These are phyloP conservation scores for Coprinellus micaceus DNA, from an alignment of 768 basidiomycete genomes.

Conservation along the genomic window DNA sequence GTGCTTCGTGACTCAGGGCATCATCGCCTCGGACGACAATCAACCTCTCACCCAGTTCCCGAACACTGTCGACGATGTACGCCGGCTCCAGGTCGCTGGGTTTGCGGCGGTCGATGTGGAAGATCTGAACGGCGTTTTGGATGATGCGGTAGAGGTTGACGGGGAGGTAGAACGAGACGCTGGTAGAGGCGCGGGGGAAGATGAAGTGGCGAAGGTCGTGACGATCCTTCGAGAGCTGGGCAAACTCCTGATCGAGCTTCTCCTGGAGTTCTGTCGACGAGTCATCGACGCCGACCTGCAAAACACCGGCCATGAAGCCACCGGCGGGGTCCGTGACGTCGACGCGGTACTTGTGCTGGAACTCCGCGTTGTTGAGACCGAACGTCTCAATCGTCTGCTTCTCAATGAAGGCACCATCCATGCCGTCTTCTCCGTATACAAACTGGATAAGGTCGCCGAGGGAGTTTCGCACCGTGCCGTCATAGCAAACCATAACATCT, in stretches of 20 bases:
- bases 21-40: slow-evolving; percentile 88
- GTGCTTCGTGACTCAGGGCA: slow-evolving; percentile 66
- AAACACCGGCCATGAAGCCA: slow-evolving; percentile 73
- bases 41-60: slow-evolving; percentile 70
- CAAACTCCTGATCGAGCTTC: slow-evolving; percentile 69
- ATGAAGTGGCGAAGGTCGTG: slow-evolving; percentile 73
- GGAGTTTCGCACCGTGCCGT: slow-evolving; percentile 96
- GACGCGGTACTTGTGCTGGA: slow-evolving; percentile 91
- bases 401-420: slow-evolving; percentile 98
- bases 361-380: slow-evolving; percentile 72
- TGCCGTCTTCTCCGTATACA: slow-evolving; percentile 96
- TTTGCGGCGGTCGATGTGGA: slow-evolving; percentile 93
- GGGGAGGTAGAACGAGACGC: slow-evolving; percentile 79
- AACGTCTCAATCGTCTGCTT: slow-evolving; percentile 92
- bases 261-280: slow-evolving; percentile 78
- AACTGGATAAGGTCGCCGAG: slow-evolving; percentile 95
- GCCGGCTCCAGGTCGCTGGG: slow-evolving; percentile 88
- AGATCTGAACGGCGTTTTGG: slow-evolving; percentile 93
- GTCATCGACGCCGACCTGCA: slow-evolving; percentile 88
- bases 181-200: slow-evolving; percentile 73
- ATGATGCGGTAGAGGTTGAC: slow-evolving; percentile 95
- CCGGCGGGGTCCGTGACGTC: slow-evolving; percentile 83
- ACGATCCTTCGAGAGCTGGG: slow-evolving; percentile 73
- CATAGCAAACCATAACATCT: slow-evolving; percentile 96
- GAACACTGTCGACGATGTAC: slow-evolving; percentile 79